Base-by-base conservation (phyloP, 139 green algal genomes). In the Nannochloris sp. region DNA sequence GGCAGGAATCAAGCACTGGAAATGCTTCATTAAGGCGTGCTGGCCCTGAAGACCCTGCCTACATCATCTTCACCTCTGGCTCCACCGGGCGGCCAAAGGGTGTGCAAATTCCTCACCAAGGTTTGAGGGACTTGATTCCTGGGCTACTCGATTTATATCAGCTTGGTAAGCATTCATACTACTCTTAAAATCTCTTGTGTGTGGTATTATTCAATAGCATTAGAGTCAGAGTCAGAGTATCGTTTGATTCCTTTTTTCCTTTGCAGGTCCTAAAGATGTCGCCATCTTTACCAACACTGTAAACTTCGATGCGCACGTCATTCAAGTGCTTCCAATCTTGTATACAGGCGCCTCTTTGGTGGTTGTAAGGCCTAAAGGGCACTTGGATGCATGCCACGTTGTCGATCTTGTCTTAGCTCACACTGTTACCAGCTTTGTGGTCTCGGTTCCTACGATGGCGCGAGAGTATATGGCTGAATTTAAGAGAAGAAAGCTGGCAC, bases 1-100 rank as follows among this genome's bases (percentile, higher is more conserved):
- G 19, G 19, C 19, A 19, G 42, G 42, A 51, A 51, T 19, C 42
- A 51, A 19, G 19, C 42, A 51, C 42, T 27, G 19, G 19, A 51
- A 19, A 51, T 19, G 19, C 42, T 27, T 27, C 19, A 51, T 19
- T 19, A 19, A 19, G 42, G 42, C 19, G 42, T 19, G 42, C 42
- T 19, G 42, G 42, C 19, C 42, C 42, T 27, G 42, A 51, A 51
- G n/a, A n/a, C n/a, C n/a, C n/a, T n/a, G n/a, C n/a, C n/a, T n/a
- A n/a, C n/a, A n/a, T n/a, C n/a, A n/a, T n/a, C n/a, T n/a, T n/a
- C n/a, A n/a, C n/a, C n/a, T n/a, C n/a, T n/a, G n/a, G n/a, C n/a
- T n/a, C n/a, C 19, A 51, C 42, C 42, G 82, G 82, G 7, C 38
- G 54, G 0, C 82, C 82, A 58, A 89, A 89, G 67, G 77, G 78